These are phyloP conservation scores for Plantago ovata DNA, from an alignment of 257 asterid genomes.

Conservation along the genomic window DNA sequence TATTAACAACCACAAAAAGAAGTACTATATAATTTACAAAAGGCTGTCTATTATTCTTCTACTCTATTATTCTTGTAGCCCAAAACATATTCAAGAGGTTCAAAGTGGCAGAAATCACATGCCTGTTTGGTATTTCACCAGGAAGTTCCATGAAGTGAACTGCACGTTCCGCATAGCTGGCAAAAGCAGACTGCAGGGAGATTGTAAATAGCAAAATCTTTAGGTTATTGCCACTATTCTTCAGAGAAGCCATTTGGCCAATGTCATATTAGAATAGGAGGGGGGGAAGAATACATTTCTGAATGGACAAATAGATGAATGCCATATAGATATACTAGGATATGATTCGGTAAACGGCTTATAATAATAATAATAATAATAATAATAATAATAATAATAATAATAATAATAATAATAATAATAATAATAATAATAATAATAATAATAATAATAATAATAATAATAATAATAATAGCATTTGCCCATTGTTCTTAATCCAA, in stretches of 20 bases:
- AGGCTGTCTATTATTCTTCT: neutral
- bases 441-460: too few species aligned
- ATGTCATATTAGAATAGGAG: neutral
- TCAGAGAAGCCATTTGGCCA: neutral
- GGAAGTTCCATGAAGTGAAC: conserved; percentile 99
- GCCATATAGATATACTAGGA: neutral
- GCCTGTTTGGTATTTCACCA: conserved; percentile 96
- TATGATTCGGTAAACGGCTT: conserved; percentile 10
- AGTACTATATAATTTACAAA: neutral
- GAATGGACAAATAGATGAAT: too few species aligned
- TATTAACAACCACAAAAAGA: neutral
- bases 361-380: too few species aligned
- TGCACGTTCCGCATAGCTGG: conserved; percentile 84
- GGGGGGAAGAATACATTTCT: neutral
- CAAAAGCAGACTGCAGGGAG: conserved; percentile 72
- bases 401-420: too few species aligned
- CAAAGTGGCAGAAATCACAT: conserved; percentile 24
- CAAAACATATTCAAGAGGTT: neutral
- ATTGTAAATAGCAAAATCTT: conserved; percentile 18
- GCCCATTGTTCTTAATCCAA: conserved; percentile 13
- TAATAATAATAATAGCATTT: conserved; percentile 3
- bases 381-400: too few species aligned
- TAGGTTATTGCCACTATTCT: conserved; percentile 8
- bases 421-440: too few species aligned
- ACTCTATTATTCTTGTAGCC: neutral